phyloP scores from a whole-genome alignment of 2,329 filamentous ascomycete species.

The Arachnomyces sp. region DNA sequence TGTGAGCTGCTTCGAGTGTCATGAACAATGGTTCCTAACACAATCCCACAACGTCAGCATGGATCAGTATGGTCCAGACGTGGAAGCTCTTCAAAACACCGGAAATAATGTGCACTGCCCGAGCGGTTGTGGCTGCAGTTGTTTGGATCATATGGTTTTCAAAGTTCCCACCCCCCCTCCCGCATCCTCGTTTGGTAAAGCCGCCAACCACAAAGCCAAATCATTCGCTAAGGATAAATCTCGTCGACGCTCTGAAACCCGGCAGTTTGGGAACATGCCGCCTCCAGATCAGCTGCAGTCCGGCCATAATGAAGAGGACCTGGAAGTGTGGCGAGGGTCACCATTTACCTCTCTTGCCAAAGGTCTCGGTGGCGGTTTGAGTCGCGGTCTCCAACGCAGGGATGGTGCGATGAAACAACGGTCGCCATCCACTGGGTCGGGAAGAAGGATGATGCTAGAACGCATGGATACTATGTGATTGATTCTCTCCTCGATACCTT shows the following conservation, averaged over 20 bases:
- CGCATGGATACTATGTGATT: conserved; percentile 6
- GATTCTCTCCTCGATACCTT: no score
- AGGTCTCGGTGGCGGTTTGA: conserved; percentile 36
- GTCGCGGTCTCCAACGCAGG: conserved; percentile 29
- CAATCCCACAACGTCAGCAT: conserved; percentile 8
- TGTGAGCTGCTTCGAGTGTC: conserved; percentile 40
- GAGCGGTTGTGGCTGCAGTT: conserved; percentile 42
- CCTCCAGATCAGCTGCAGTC: neutral
- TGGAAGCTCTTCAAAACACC: no score
- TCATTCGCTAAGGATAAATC: neutral
- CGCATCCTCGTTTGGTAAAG: neutral
- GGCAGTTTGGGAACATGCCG: neutral
- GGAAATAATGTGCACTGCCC: no score
- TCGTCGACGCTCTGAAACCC: neutral
- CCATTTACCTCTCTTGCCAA: conserved; percentile 34
- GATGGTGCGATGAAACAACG: conserved; percentile 23
- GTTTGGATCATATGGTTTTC: conserved; percentile 30
- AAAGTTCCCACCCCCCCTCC: conserved; percentile 25
- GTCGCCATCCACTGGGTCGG: neutral
- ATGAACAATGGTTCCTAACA: conserved; percentile 33
- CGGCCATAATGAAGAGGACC: conserved; percentile 25
- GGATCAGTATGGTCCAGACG: conserved; percentile 8
- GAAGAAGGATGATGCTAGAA: conserved; percentile 1
- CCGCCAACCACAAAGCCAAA: neutral
- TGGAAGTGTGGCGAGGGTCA: conserved; percentile 30